Percentiles rank a stretch among this genome's conserved stretches.
Evolutionary conservation across 2,329 filamentous ascomycete genomes (phyloP).

Genomic region (Pseudogymnoascus sp.): DNA sequence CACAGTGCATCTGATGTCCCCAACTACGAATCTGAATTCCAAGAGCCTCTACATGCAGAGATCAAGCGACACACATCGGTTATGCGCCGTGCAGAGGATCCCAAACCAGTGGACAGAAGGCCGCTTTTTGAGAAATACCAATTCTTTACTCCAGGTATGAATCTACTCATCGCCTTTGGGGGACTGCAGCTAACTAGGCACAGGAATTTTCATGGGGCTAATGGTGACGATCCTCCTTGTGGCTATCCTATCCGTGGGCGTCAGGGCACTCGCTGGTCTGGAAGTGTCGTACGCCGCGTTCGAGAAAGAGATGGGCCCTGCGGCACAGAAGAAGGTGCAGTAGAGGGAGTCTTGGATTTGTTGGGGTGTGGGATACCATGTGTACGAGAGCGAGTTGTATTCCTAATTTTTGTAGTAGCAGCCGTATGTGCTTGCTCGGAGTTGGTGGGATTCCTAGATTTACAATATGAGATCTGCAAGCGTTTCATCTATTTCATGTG

Average conservation of each 20-base stretch:
- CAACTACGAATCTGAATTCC: slow-evolving; percentile 59
- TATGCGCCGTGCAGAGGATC: slow-evolving; percentile 32
- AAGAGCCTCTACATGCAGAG: slow-evolving; percentile 59
- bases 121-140: slow-evolving; percentile 87
- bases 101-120: slow-evolving; percentile 37
- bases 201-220: slow-evolving; percentile 85
- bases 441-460: slow-evolving; percentile 8
- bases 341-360: slow-evolving; percentile 19
- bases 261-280: slow-evolving; percentile 69
- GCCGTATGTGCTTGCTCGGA: slow-evolving; percentile 7
- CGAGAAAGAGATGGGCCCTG: slow-evolving; percentile 90
- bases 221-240: slow-evolving; percentile 64
- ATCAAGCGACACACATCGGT: slow-evolving; percentile 57
- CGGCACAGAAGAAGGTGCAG: slow-evolving; percentile 75
- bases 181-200: slow-evolving; percentile 4
- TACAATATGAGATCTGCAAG: slow-evolving; percentile 7
- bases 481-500: background rate
- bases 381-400: slow-evolving; percentile 8
- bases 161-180: background rate
- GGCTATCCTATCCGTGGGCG: slow-evolving; percentile 68
- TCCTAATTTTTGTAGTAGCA: background rate
- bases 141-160: slow-evolving; percentile 77
- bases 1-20: slow-evolving; percentile 30
- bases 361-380: background rate
- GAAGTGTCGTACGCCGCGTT: slow-evolving; percentile 92